phyloP scores from a whole-genome alignment of 345 rosid species.

The Excoecaria cochinchinensis region DNA sequence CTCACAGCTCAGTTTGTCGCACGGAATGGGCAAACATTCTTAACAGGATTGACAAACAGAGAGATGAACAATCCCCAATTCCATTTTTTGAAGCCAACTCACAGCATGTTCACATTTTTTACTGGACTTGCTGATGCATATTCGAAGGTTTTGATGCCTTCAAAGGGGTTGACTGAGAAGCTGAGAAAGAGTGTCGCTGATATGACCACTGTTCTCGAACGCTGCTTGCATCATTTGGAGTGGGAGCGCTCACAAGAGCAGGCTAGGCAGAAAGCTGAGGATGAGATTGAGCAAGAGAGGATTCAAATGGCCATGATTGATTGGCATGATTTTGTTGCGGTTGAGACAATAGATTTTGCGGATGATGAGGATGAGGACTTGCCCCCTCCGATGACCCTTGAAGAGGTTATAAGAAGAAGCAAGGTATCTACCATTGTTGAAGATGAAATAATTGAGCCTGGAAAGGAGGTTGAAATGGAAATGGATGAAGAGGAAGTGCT shows the following conservation, averaged over 20 bases:
- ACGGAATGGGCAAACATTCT: slow-evolving; percentile 71
- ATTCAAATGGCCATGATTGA: slow-evolving; percentile 89
- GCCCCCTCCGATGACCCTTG: slow-evolving; percentile 85
- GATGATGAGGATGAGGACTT: slow-evolving; percentile 87
- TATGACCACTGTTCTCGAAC: slow-evolving; percentile 73
- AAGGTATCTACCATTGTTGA: slow-evolving; percentile 63
- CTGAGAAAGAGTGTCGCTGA: slow-evolving; percentile 53
- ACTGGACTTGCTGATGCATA: slow-evolving; percentile 77
- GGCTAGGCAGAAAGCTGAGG: slow-evolving; percentile 80
- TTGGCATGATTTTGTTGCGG: slow-evolving; percentile 93
- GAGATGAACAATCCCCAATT: slow-evolving; percentile 76
- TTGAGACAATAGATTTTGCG: slow-evolving; percentile 78
- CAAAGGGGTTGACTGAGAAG: slow-evolving; percentile 62
- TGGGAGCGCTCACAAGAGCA: slow-evolving; percentile 90
- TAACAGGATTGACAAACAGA: slow-evolving; percentile 65
- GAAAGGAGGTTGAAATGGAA: slow-evolving; percentile 89
- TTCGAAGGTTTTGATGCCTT: slow-evolving; percentile 79
- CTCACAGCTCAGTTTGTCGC: slow-evolving; percentile 88
- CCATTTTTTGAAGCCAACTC: slow-evolving; percentile 86
- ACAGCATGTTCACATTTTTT: slow-evolving; percentile 77
- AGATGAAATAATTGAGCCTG: slow-evolving; percentile 73
- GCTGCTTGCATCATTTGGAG: slow-evolving; percentile 79
- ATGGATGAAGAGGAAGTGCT: slow-evolving; percentile 93
- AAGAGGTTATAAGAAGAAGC: slow-evolving; percentile 80
- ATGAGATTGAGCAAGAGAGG: slow-evolving; percentile 84